Conservation (phyloP, 345 rosid genomes). For the Hibiscus mutabilis region DNA sequence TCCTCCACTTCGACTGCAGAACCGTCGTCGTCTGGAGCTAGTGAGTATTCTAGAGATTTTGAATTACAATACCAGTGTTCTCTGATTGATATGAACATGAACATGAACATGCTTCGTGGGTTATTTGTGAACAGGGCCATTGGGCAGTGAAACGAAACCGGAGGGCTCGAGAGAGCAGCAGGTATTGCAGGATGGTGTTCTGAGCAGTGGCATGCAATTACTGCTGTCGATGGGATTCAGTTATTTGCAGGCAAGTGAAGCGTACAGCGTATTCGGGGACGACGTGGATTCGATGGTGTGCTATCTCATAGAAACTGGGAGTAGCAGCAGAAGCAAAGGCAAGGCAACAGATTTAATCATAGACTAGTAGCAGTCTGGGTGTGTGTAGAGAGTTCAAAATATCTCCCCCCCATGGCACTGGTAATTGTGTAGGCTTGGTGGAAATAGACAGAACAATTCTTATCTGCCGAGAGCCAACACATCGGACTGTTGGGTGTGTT, state of each 20-base stretch:
- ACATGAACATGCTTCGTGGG: neutral
- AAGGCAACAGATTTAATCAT: conserved; percentile 64
- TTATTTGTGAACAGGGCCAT: conserved; percentile 39
- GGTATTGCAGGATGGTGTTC: conserved; percentile 31
- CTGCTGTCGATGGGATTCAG: conserved; percentile 94
- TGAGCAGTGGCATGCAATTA: conserved; percentile 67
- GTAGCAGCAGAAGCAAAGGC: conserved; percentile 72
- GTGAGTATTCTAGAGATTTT: conserved; percentile 38
- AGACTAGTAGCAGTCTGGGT: neutral
- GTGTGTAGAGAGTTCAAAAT: too few species aligned
- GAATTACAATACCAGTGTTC: neutral
- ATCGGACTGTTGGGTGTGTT: neutral
- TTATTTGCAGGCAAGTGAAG: conserved; percentile 78
- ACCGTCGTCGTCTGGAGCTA: conserved; percentile 93
- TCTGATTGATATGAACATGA: neutral
- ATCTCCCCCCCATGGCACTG: neutral
- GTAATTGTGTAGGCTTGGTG: neutral
- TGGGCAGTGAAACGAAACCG: conserved; percentile 47
- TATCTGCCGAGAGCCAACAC: neutral
- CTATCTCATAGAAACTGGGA: conserved; percentile 72
- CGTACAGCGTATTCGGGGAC: conserved; percentile 91
- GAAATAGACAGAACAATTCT: neutral
- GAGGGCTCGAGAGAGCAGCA: conserved; percentile 32
- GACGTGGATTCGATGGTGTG: conserved; percentile 94
- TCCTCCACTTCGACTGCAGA: conserved; percentile 85